Base-by-base conservation (phyloP, 345 rosid genomes). In the Brassica carinata region DNA sequence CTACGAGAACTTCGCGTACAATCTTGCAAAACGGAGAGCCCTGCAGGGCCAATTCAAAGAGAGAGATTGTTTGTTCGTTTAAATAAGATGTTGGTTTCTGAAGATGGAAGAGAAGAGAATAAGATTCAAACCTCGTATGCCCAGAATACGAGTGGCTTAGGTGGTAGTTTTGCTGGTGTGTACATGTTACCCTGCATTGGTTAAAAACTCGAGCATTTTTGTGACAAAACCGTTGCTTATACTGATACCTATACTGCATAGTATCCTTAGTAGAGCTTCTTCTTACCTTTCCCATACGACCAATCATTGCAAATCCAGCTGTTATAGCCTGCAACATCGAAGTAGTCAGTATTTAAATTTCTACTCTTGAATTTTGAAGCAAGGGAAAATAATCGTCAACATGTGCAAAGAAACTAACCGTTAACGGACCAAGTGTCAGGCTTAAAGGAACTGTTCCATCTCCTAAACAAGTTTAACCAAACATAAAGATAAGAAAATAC, bases 21-120 rank as follows among this genome's bases (percentile, higher is more conserved):
- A 90, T 77, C 83, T 93, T 93, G 84, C 97, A 95, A 75, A 93
- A 91, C 27, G 99, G 98, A 11, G 96, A 95, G 69, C 90, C 93
- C 99, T 93, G 80, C 69, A 75, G 8, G 58, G n/a, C 0, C 15
- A 73, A 67, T 68, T 34, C 53, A 82, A 74, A 34, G 8, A 53
- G 19, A 74, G 19, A 78, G 36, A 23, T 19, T 48, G 17, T 15
- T 61, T 23, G 1, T 63, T n/a, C 9, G 45, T 40, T 40, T 17
- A 18, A 14, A 73, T 14, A 78, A 62, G 51, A 67, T 9, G 19
- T 0, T 6, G 5, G 64, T 30, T 11, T 68, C 0, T 38, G 69
- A 73, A 4, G 7, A 63, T 9, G 5, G 27, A 18, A 18, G 11
- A 68, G 36, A 13, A 5, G 67, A 18, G 53, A 9, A 38, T 38